Evolutionary conservation across 2,329 filamentous ascomycete genomes (phyloP), one percentile per base, ranked within the genome.

Genomic region (Colletotrichum caudatum): DNA sequence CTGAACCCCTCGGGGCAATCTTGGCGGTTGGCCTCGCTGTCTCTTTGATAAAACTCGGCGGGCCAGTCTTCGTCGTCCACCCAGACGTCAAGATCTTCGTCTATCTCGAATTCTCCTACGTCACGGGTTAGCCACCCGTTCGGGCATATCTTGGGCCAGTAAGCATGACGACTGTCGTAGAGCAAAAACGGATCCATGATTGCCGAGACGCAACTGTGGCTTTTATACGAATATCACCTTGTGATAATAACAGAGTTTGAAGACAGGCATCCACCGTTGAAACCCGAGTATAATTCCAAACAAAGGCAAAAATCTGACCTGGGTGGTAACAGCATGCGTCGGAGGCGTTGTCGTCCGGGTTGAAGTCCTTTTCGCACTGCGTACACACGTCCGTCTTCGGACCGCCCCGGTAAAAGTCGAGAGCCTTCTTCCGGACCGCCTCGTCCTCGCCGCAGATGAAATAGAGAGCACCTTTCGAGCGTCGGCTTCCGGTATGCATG

Each of bases 1-100:
- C 33, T 68, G 65, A 68, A 68, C 6, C 59, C 59, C 1, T 64
- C 59, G 4, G 65, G 65, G 5, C 11, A 5, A 2, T 56, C 48
- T 8, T 11, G 6, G 6, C 59, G 46, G 37, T 5, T 2, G 12
- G 37, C n/a, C 16, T 50, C 44, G 59, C 59, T 39, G n/a, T 68
- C 59, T 35, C 46, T 39, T 4, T 44, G 16, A 8, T 44, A 44
- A 20, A 8, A 6, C 1, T 44, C 41, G 41, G 41, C 0, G 41
- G 41, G 41, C 41, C 41, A 44, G 41, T 44, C 41, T 8, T 44
- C 20, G 41, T 44, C 41, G 41, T 63, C 60, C 9, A 51, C 16
- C 35, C 60, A 63, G 33, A 63, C 8, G 5, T 33, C 60, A 2
- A 51, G 33, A 3, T 29, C n/a, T n/a, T 53, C 35, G 11, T 63